These are phyloP conservation scores for Aspergillus sp. DNA, from an alignment of 2,329 filamentous ascomycete genomes.

Conservation along the genomic window DNA sequence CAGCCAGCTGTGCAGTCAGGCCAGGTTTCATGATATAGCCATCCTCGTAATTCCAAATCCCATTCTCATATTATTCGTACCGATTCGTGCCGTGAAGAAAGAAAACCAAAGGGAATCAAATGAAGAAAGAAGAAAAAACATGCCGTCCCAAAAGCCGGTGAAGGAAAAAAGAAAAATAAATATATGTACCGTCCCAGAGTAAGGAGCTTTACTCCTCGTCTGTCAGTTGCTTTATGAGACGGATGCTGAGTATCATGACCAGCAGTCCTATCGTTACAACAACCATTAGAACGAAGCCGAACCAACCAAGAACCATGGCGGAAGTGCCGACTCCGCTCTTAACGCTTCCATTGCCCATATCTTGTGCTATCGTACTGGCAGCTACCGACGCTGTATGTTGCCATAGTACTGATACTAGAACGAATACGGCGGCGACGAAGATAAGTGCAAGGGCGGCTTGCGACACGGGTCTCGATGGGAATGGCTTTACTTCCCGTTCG, in stretches of 20 bases:
- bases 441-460: slow-evolving; percentile 92
- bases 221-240: slow-evolving; percentile 62
- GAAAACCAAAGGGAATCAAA: background rate
- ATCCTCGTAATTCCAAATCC: background rate
- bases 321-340: slow-evolving; percentile 84
- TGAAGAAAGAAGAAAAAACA: background rate
- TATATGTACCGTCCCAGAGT: background rate
- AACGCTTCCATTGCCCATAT: slow-evolving; percentile 85
- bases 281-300: slow-evolving; percentile 87
- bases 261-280: slow-evolving; percentile 91
- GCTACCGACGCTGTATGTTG: slow-evolving; percentile 91
- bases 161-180: background rate
- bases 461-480: slow-evolving; percentile 86
- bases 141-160: background rate
- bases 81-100: background rate
- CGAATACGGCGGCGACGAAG: slow-evolving; percentile 64
- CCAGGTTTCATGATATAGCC: background rate
- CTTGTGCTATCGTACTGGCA: slow-evolving; percentile 87
- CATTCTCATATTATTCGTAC: slow-evolving; percentile 2
- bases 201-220: slow-evolving; percentile 30
- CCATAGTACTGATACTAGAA: slow-evolving; percentile 58
- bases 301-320: slow-evolving; percentile 97
- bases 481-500: slow-evolving; percentile 87
- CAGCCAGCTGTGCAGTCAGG: background rate
- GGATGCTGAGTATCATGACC: slow-evolving; percentile 94